Evolutionary conservation across 768 basidiomycete genomes (phyloP), one percentile per base, ranked within the genome.

Genomic region (Mycena epipterygia): DNA sequence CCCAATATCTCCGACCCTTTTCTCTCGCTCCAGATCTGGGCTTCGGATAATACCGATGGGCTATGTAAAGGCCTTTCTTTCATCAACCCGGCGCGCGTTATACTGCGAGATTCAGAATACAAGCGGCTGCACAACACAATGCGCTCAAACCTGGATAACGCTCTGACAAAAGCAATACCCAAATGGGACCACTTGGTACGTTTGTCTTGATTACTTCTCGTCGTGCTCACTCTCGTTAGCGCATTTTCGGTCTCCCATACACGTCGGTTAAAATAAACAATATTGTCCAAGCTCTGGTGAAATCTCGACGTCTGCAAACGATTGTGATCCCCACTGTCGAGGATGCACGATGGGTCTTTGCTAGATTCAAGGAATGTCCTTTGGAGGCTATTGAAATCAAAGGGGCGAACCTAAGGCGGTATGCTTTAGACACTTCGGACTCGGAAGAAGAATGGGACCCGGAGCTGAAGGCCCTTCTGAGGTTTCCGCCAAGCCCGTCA

Each of bases 1-100:
- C 57, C 48, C 16, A 41, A 67, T 25, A 52, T 67, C 39, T 51
- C 65, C 48, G 65, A 67, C 49, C 65, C 59, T 23, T 69, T 62
- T 17, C 2, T 69, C 52, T 69, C 62, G 17, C n/a, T 64, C 6
- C 19, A 44, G 3, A 59, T 70, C 29, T 59, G n/a, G 1, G 29
- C 57, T 16, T 27, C 63, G 16, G 68, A 64, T n/a, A 70, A 46
- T 41, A 64, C 68, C 56, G n/a, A 0, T 19, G 61, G 68, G 4
- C 23, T 70, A 2, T 70, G 68, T 49, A 58, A 46, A 5, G 68
- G 68, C n/a, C 68, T 70, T 13, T 7, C n/a, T 29, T 23, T 64
- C 0, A 60, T 70, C 11, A 70, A 64, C 25, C 68, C 68, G 14
- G 52, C 56, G 3, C 63, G 63, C 21, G 37, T 70, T 12, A 64